phyloP scores from a whole-genome alignment of 345 rosid species.

The Linum tenue region DNA sequence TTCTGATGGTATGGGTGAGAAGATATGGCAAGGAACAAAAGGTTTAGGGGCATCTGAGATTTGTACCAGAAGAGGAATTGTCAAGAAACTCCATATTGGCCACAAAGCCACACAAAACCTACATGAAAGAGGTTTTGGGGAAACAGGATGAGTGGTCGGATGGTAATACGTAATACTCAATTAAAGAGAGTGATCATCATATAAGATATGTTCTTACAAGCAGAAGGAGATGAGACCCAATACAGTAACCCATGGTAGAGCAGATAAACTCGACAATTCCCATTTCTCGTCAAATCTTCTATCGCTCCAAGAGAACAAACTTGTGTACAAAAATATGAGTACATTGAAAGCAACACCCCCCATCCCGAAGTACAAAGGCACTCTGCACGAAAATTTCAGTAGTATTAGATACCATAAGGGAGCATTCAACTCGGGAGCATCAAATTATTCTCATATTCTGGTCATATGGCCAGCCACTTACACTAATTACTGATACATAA shows the following conservation, averaged over 20 bases:
- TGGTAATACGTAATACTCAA: background rate
- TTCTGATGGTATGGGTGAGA: background rate
- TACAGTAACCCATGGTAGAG: constrained; percentile 79
- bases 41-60: background rate
- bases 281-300: constrained; percentile 88
- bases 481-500: background rate
- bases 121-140: constrained; percentile 17
- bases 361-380: constrained; percentile 77
- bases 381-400: constrained; percentile 36
- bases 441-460: background rate
- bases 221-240: constrained; percentile 72
- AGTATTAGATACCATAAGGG: constrained; percentile 6
- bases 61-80: constrained; percentile 88
- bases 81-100: constrained; percentile 95
- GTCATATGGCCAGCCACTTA: background rate
- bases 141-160: constrained; percentile 9
- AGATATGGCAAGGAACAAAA: background rate
- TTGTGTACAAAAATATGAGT: constrained; percentile 64
- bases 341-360: constrained; percentile 52
- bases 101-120: constrained; percentile 77
- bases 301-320: constrained; percentile 64
- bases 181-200: constrained; percentile 1
- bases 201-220: constrained; percentile 50
- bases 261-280: constrained; percentile 63
- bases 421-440: background rate